Evolutionary conservation across 768 basidiomycete species (phyloP).

Genomic region (Phanerochaete carnosa): DNA sequence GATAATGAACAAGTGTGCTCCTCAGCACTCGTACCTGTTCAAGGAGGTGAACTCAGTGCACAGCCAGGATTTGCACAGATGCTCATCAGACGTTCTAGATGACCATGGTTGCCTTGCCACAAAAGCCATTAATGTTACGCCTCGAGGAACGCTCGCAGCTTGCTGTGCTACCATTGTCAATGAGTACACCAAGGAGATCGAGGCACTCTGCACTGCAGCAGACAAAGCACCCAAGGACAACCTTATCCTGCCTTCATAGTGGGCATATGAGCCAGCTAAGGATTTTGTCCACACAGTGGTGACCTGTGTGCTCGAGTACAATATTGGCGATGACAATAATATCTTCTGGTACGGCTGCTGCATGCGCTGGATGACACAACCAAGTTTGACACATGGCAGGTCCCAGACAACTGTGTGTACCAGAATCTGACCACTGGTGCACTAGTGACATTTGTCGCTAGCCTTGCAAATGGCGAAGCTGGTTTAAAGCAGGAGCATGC

Average conservation of each 20-base stretch:
- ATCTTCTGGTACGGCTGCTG: constrained; percentile 37
- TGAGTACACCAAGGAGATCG: constrained; percentile 38
- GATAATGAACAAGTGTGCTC: constrained; percentile 37
- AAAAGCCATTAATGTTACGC: constrained; percentile 43
- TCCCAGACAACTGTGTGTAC: constrained; percentile 33
- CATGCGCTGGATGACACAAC: constrained; percentile 24
- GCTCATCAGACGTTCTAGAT: too few relatives aligned
- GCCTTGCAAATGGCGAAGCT: too few relatives aligned
- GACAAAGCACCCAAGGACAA: too few relatives aligned
- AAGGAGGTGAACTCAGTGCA: constrained; percentile 33
- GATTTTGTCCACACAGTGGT: constrained; percentile 33
- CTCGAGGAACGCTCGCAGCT: constrained; percentile 36
- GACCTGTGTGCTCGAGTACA: too few relatives aligned
- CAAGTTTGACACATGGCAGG: constrained; percentile 3
- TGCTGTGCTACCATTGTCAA: constrained; percentile 34
- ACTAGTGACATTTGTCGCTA: too few relatives aligned
- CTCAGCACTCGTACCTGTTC: constrained; percentile 42
- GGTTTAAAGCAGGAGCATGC: too few relatives aligned
- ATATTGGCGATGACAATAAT: constrained; percentile 35
- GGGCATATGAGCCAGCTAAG: constrained; percentile 19
- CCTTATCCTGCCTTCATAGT: too few relatives aligned
- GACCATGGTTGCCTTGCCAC: too few relatives aligned
- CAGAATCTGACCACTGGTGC: too few relatives aligned
- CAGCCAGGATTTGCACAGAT: neutral
- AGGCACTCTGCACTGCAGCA: constrained; percentile 30